Conservation (phyloP, 2,329 filamentous ascomycete genomes). For the Neofusicoccum sp. region DNA sequence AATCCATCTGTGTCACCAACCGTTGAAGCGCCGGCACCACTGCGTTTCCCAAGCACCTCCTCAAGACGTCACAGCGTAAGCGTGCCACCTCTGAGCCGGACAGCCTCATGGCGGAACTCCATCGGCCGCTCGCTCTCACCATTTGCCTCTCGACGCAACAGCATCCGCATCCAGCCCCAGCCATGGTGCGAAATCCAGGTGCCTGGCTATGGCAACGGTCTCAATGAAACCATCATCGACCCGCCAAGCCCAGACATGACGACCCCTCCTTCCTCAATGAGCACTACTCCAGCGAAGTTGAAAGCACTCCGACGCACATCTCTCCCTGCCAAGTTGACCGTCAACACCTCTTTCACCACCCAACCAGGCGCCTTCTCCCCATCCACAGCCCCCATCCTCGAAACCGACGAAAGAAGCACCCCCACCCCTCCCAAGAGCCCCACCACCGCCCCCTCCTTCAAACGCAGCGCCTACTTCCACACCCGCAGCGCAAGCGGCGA, state of each 20-base stretch:
- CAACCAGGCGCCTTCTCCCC: background rate
- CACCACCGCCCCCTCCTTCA: background rate
- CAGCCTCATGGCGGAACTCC: slow-evolving; percentile 36
- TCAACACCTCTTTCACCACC: slow-evolving; percentile 6
- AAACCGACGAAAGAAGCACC: slow-evolving; percentile 13
- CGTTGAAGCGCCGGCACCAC: slow-evolving; percentile 31
- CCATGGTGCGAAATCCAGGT: slow-evolving; percentile 40
- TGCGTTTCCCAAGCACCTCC: slow-evolving; percentile 22
- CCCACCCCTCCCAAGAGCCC: background rate
- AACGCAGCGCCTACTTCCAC: background rate
- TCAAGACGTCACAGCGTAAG: slow-evolving; percentile 20
- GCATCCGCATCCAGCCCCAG: slow-evolving; percentile 26
- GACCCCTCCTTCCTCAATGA: background rate
- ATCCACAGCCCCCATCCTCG: slow-evolving; percentile 9
- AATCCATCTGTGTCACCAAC: slow-evolving; percentile 24
- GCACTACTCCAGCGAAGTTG: background rate
- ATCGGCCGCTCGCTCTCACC: slow-evolving; percentile 30
- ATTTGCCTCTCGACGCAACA: slow-evolving; percentile 30
- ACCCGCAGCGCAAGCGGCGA: background rate
- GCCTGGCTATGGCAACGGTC: slow-evolving; percentile 39
- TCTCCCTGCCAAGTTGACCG: slow-evolving; percentile 4
- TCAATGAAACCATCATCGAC: slow-evolving; percentile 26
- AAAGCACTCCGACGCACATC: slow-evolving; percentile 1
- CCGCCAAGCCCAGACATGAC: background rate
- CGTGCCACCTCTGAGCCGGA: slow-evolving; percentile 24